These are phyloP conservation scores for Xylaria acuta DNA, from an alignment of 495 filamentous ascomycete species.

Conservation along the genomic window DNA sequence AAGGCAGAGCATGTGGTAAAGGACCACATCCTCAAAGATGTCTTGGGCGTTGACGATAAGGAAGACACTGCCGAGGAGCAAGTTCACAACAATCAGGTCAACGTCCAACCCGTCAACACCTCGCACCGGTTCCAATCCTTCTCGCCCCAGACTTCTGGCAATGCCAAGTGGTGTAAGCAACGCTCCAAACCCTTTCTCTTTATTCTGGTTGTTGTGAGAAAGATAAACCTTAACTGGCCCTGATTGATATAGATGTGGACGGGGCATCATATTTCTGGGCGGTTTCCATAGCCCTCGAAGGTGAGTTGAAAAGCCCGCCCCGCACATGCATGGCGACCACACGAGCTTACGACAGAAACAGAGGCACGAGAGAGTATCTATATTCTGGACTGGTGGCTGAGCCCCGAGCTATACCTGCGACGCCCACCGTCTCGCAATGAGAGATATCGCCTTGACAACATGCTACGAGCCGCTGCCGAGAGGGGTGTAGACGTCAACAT, in stretches of 20 bases:
- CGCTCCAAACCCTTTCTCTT: not conserved
- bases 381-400: conserved; percentile 96
- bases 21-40: conserved; percentile 33
- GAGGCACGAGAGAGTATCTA: conserved; percentile 83
- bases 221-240: not conserved
- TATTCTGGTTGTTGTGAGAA: not conserved
- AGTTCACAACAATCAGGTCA: conserved; percentile 46
- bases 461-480: conserved; percentile 86
- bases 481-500: conserved; percentile 87
- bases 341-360: conserved; percentile 35
- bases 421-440: conserved; percentile 83
- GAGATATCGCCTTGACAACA: conserved; percentile 84
- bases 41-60: conserved; percentile 31
- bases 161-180: conserved; percentile 76
- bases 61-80: conserved; percentile 34
- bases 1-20: conserved; percentile 46
- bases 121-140: conserved; percentile 81
- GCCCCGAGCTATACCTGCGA: conserved; percentile 87
- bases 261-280: conserved; percentile 93
- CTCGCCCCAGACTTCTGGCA: conserved; percentile 84
- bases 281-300: conserved; percentile 81
- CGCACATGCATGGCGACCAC: not conserved
- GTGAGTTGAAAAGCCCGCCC: conserved; percentile 30
- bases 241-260: conserved; percentile 65
- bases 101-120: conserved; percentile 43